Percentiles rank a stretch among this genome's conserved stretches.
Evolutionary conservation across 2,329 filamentous ascomycete species (phyloP).

Genomic region (Hypoxylon sp.): DNA sequence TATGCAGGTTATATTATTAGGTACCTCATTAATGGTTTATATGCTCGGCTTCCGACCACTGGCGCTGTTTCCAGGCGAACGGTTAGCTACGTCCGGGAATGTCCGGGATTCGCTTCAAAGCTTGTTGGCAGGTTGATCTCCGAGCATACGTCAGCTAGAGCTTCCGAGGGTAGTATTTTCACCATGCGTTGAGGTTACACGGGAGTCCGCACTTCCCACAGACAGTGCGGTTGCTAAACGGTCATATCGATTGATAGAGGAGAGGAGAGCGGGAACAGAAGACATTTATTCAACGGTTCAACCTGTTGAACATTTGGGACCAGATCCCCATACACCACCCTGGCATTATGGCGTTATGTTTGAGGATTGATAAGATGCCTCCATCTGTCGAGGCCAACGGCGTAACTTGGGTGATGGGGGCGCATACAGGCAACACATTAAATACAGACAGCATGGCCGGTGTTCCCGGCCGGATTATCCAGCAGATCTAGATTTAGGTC

Average conservation of each 20-base stretch:
- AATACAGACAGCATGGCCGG: background rate
- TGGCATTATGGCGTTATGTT: background rate
- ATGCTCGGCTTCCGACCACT: conserved; percentile 5
- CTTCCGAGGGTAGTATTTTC: conserved; percentile 1
- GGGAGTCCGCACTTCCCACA: background rate
- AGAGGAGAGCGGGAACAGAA: background rate
- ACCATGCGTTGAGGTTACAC: conserved; percentile 10
- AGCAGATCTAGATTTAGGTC: background rate
- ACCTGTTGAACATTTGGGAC: background rate
- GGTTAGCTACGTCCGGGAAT: conserved; percentile 9
- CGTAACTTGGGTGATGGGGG: background rate
- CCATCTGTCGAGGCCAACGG: background rate
- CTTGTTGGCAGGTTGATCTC: background rate
- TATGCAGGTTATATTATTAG: conserved; percentile 8
- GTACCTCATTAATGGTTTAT: conserved; percentile 10
- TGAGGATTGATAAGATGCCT: conserved; percentile 1
- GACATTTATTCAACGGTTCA: conserved; percentile 1
- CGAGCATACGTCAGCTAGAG: background rate
- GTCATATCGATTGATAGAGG: background rate
- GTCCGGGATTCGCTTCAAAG: background rate
- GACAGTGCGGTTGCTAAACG: background rate
- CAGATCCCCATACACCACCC: background rate
- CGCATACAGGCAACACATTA: conserved; percentile 3
- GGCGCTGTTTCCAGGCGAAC: conserved; percentile 1
- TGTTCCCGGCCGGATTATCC: background rate